Conservation (phyloP, 2,329 filamentous ascomycete species). For the Trichoderma sp. region DNA sequence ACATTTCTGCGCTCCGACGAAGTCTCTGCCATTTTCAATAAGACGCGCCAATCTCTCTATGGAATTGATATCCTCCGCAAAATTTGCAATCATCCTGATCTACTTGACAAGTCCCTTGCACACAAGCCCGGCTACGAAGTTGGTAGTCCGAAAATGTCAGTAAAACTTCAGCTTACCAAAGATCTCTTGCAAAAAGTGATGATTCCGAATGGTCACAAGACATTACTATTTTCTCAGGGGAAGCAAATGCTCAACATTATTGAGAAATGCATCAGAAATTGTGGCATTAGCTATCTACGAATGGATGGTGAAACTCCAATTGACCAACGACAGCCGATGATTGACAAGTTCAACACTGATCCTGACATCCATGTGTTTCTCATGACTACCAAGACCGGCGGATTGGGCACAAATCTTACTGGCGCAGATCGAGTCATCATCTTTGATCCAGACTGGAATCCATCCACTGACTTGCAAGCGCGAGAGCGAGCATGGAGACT, state of each 20-base stretch:
- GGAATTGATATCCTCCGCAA: constrained; percentile 92
- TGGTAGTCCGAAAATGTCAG: constrained; percentile 74
- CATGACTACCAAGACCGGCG: constrained; percentile 92
- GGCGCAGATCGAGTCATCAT: constrained; percentile 96
- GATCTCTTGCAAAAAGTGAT: constrained; percentile 76
- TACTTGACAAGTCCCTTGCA: constrained; percentile 61
- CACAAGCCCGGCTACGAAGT: constrained; percentile 67
- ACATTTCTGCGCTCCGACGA: constrained; percentile 78
- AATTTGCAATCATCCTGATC: constrained; percentile 95
- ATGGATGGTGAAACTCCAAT: constrained; percentile 95
- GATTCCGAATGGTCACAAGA: constrained; percentile 89
- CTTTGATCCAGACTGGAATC: constrained; percentile 98
- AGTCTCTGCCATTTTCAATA: constrained; percentile 75
- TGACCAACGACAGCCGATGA: constrained; percentile 80
- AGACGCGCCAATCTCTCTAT: constrained; percentile 74
- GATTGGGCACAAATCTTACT: constrained; percentile 88
- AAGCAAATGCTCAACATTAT: constrained; percentile 95
- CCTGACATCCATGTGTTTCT: constrained; percentile 81
- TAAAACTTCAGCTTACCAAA: constrained; percentile 94
- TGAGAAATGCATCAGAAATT: constrained; percentile 72
- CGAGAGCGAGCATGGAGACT: constrained; percentile 93
- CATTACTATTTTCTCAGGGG: constrained; percentile 86
- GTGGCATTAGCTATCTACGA: constrained; percentile 70
- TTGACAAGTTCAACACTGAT: constrained; percentile 88
- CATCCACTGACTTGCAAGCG: constrained; percentile 92